Percentiles rank a stretch among this genome's conserved stretches.
These are phyloP conservation scores for Debaryomyces prosopidis DNA, from an alignment of 805 yeast genomes.

Conservation along the genomic window DNA sequence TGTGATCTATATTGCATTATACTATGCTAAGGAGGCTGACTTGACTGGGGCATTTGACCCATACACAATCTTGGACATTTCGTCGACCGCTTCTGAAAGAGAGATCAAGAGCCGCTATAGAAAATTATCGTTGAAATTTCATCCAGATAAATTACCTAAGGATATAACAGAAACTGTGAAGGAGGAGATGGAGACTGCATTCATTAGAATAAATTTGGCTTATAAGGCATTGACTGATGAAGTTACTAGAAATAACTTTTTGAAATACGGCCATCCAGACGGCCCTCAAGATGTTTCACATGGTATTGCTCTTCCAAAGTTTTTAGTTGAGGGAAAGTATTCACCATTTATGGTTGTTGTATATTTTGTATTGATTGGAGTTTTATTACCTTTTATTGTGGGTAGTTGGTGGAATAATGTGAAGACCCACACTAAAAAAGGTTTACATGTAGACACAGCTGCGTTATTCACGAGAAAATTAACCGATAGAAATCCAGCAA, in stretches of 20 bases:
- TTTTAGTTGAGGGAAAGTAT: constrained; percentile 79
- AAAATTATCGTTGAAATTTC: constrained; percentile 82
- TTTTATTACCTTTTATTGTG: constrained; percentile 76
- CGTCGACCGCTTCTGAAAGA: constrained; percentile 65
- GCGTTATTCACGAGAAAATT: constrained; percentile 67
- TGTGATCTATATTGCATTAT: constrained; percentile 40
- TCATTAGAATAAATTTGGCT: constrained; percentile 84
- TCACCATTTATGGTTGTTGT: constrained; percentile 61
- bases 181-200: constrained; percentile 66
- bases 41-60: constrained; percentile 74
- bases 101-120: constrained; percentile 82
- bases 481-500: constrained; percentile 73
- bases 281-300: constrained; percentile 90
- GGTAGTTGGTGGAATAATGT: constrained; percentile 89
- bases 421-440: constrained; percentile 76
- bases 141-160: constrained; percentile 87
- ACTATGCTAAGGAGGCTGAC: constrained; percentile 46
- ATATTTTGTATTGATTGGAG: constrained; percentile 74
- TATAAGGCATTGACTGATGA: constrained; percentile 95
- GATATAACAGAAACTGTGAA: constrained; percentile 58
- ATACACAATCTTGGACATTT: constrained; percentile 77
- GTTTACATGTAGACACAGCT: constrained; percentile 84
- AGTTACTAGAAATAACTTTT: constrained; percentile 72
- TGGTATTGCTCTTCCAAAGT: constrained; percentile 94
- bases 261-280: constrained; percentile 95